Base-by-base conservation (phyloP, 2,329 filamentous ascomycete genomes). In the Ophiostoma australiae region DNA sequence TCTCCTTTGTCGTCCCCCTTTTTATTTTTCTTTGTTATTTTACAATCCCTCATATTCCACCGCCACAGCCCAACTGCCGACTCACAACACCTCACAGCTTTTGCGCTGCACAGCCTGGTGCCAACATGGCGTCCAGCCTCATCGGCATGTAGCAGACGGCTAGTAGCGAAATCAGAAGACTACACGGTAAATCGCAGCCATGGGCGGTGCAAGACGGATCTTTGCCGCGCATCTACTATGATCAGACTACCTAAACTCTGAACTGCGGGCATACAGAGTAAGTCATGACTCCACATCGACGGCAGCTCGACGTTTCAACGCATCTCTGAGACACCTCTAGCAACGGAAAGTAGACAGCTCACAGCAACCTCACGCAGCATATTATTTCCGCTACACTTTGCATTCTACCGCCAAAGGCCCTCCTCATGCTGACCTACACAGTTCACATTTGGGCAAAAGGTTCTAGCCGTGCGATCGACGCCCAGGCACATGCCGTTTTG, bases 51-150 rank as follows among this genome's bases (percentile, higher is more conserved):
- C 1, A 41, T 13, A 41, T 39, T 15, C 31, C 63, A 39, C 33
- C 20, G 63, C 20, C 63, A 66, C 63, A 39, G 11, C 63, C 33
- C 63, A 66, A 23, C 63, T 23, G 63, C 33, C 63, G 33, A 23
- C 63, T 66, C 11, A 39, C 33, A 65, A n/a, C 63, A 66, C 10
- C 37, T 37, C 35, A 44, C 39, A 48, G 37, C 39, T 67, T 23
- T 31, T 33, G 13, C 37, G 15, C 27, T 41, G 37, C 65, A 67
- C 65, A 23, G 37, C 65, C 20, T 37, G 63, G 23, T 23, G 35
- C 10, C n/a, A 10, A 15, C 37, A 44, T 44, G 33, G 35, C n/a
- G 20, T 67, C 39, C 66, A 67, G 39, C 66, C 35, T 67, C 66
- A 23, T 44, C 65, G 15, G 66, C 66, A 44, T 27, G 48, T 10